Conservation (phyloP, 2,329 filamentous ascomycete genomes). For the Didymella lethalis region DNA sequence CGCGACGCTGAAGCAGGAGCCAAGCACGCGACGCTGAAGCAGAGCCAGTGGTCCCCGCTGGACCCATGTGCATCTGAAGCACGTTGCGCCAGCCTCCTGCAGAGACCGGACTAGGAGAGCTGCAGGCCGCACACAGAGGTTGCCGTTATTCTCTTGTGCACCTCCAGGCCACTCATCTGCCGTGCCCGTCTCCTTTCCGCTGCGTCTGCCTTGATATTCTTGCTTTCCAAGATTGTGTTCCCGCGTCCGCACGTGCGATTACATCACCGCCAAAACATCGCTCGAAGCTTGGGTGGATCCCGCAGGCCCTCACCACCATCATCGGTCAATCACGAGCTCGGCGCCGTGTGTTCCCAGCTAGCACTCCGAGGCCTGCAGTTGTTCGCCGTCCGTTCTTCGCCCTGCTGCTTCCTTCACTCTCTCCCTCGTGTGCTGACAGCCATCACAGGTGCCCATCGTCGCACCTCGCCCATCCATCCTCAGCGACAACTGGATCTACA, state of each 20-base stretch:
- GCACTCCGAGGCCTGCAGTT: conserved; percentile 7
- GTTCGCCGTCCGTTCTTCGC: conserved; percentile 5
- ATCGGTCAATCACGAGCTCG: conserved; percentile 22
- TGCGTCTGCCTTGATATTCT: conserved; percentile 16
- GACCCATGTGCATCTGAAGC: conserved; percentile 19
- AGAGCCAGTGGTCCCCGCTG: conserved; percentile 13
- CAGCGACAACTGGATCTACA: conserved; percentile 9
- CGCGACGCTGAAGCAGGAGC: conserved; percentile 12
- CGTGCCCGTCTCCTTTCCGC: conserved; percentile 1
- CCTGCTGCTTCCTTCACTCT: conserved; percentile 3
- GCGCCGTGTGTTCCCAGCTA: conserved; percentile 18
- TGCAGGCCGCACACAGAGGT: neutral
- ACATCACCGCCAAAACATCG: conserved; percentile 30
- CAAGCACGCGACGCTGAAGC: conserved; percentile 13
- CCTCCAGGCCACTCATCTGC: neutral
- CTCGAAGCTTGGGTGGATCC: conserved; percentile 29
- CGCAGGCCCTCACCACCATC: conserved; percentile 22
- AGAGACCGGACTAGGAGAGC: conserved; percentile 1
- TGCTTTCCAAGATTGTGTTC: conserved; percentile 15
- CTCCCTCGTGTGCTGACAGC: conserved; percentile 5
- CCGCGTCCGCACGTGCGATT: conserved; percentile 41
- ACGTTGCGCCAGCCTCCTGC: conserved; percentile 10
- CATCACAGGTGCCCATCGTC: conserved; percentile 3
- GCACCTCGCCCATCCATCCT: conserved; percentile 10
- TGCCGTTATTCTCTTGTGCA: neutral